Conservation (phyloP, 140 eudicot genomes). For the Artemisia princeps region DNA sequence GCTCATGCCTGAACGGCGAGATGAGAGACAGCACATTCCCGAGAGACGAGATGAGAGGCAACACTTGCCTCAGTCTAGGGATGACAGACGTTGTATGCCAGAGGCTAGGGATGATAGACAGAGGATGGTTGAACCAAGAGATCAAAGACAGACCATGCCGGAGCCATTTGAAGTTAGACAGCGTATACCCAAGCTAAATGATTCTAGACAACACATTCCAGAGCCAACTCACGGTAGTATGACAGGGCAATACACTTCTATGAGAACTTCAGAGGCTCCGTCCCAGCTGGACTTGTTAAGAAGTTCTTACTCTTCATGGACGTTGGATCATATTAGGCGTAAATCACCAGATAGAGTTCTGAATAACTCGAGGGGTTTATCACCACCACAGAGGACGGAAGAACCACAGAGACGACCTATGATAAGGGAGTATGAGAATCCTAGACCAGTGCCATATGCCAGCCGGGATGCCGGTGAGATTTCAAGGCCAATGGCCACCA, state of each 20-base stretch:
- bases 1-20: constrained; percentile 12
- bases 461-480: constrained; percentile 40
- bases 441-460: constrained; percentile 35
- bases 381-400: constrained; percentile 51
- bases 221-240: constrained; percentile 29
- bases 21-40: constrained; percentile 25
- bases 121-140: constrained; percentile 28
- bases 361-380: constrained; percentile 37
- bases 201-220: constrained; percentile 32
- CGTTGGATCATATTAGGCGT: constrained; percentile 54
- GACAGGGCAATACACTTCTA: constrained; percentile 28
- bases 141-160: constrained; percentile 24
- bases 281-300: constrained; percentile 33
- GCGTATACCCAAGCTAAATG: constrained; percentile 27
- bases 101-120: constrained; percentile 38
- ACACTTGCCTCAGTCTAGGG: constrained; percentile 25
- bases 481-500: constrained; percentile 40
- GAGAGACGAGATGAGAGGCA: constrained; percentile 33
- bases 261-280: constrained; percentile 35
- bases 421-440: constrained; percentile 45
- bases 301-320: constrained; percentile 56
- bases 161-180: constrained; percentile 31
- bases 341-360: constrained; percentile 53
- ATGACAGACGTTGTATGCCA: constrained; percentile 17
- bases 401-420: constrained; percentile 40